Conservation (phyloP, 2,329 filamentous ascomycete genomes). For the Alternaria hordeiaustralica region DNA sequence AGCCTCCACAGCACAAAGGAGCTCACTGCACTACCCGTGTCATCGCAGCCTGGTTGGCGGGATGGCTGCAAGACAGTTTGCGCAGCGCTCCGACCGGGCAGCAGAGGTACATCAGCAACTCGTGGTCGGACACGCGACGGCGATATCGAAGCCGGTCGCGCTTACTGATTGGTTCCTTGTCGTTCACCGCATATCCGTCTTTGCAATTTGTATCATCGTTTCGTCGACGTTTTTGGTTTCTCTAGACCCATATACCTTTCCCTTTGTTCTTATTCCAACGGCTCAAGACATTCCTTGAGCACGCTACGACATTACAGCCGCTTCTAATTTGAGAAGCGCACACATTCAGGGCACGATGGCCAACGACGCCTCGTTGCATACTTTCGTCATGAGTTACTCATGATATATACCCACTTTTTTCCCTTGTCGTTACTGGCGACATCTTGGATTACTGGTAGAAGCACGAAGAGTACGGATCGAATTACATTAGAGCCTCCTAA, state of each 20-base stretch:
- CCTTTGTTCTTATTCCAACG: neutral
- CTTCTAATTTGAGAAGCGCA: neutral
- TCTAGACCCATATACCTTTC: neutral
- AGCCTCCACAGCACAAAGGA: conserved; percentile 28
- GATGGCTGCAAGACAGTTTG: conserved; percentile 28
- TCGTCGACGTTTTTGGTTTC: neutral
- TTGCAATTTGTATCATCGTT: neutral
- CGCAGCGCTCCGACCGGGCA: conserved; percentile 17
- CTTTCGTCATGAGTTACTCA: neutral
- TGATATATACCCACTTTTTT: neutral
- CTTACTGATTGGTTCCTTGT: neutral
- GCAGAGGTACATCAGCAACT: conserved; percentile 2
- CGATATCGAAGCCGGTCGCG: conserved; percentile 10
- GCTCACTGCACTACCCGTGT: conserved; percentile 23
- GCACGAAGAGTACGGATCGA: neutral
- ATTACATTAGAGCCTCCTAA: neutral
- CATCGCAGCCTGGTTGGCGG: conserved; percentile 3
- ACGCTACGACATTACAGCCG: neutral
- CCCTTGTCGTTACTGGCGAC: neutral
- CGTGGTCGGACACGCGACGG: conserved; percentile 1
- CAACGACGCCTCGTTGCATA: neutral
- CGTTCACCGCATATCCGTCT: too few species aligned
- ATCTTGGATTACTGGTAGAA: neutral
- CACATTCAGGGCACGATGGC: neutral
- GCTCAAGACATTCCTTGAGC: neutral